Conservation (phyloP, 176 grass and related monocot species). For the Coix lacrymajobi region DNA sequence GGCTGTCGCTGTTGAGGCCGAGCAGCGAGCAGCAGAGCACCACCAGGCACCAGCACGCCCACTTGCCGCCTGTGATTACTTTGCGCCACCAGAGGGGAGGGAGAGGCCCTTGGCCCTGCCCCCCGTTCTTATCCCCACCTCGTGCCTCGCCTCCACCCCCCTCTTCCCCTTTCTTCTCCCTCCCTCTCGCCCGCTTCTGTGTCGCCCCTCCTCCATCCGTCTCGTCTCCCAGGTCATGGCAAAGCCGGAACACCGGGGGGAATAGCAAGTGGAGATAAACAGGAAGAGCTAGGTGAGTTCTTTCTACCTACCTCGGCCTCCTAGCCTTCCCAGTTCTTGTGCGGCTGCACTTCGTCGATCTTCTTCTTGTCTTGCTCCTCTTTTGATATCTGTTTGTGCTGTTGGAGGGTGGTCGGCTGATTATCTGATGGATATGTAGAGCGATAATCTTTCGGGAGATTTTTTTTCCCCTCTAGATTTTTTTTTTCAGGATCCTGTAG, state of each 20-base stretch:
- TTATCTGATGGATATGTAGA: neutral
- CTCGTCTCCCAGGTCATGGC: constrained; percentile 37
- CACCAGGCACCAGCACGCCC: constrained; percentile 6
- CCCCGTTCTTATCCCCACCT: constrained; percentile 37
- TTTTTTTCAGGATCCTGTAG: neutral
- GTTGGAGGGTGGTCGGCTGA: neutral
- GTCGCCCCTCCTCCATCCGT: neutral
- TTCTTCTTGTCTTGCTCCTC: neutral
- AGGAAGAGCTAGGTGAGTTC: constrained; percentile 43
- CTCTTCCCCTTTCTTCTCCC: neutral
- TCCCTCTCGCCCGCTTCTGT: neutral
- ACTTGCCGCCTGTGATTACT: neutral
- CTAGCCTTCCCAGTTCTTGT: neutral
- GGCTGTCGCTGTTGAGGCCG: constrained; percentile 26
- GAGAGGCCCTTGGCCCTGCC: neutral
- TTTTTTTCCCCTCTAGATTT: neutral
- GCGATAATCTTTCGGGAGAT: neutral
- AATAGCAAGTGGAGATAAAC: constrained; percentile 26
- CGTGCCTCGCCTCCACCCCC: neutral
- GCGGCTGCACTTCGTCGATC: neutral
- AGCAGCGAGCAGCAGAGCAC: constrained; percentile 7
- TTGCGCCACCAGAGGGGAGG: neutral
- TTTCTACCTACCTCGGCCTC: neutral
- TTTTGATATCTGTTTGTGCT: neutral
- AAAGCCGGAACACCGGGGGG: constrained; percentile 25